phyloP scores from a whole-genome alignment of 2,329 filamentous ascomycete genomes.

The Aspergillus sp. region DNA sequence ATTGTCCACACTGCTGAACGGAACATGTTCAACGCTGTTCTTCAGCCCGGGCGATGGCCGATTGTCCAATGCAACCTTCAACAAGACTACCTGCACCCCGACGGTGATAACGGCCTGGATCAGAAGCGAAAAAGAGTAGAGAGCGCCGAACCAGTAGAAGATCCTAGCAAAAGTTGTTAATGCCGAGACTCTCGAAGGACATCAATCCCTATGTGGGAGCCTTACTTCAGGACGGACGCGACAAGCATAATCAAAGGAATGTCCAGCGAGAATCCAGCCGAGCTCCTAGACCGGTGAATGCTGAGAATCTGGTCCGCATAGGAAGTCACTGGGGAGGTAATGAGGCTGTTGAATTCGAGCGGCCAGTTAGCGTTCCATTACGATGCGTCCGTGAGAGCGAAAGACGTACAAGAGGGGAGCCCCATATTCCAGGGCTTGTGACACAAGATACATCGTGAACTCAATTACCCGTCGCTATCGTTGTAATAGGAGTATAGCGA shows the following conservation, averaged over 20 bases:
- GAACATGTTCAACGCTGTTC: constrained; percentile 43
- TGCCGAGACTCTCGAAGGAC: not conserved
- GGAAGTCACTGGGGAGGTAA: constrained; percentile 64
- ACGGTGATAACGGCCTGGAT: constrained; percentile 64
- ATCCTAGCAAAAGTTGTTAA: constrained; percentile 44
- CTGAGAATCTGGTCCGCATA: constrained; percentile 68
- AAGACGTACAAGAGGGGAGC: constrained; percentile 51
- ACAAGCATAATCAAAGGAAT: constrained; percentile 69
- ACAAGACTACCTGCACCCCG: constrained; percentile 57
- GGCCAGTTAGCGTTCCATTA: constrained; percentile 15
- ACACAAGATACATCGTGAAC: constrained; percentile 42
- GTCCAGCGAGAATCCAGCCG: constrained; percentile 66
- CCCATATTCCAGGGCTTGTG: constrained; percentile 47
- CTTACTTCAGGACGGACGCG: constrained; percentile 63
- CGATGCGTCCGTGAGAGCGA: not conserved
- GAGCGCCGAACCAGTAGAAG: constrained; percentile 67
- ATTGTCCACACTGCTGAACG: constrained; percentile 38
- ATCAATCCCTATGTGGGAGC: not conserved
- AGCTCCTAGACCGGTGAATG: constrained; percentile 61
- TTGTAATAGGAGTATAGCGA: not conserved
- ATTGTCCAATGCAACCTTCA: constrained; percentile 63
- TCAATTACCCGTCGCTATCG: not conserved
- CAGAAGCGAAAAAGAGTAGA: constrained; percentile 60
- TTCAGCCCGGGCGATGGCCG: constrained; percentile 47
- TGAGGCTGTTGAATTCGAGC: constrained; percentile 47